Evolutionary conservation across 371 early-diverging fungal species (phyloP).

Genomic region (Mucor plumbeus): DNA sequence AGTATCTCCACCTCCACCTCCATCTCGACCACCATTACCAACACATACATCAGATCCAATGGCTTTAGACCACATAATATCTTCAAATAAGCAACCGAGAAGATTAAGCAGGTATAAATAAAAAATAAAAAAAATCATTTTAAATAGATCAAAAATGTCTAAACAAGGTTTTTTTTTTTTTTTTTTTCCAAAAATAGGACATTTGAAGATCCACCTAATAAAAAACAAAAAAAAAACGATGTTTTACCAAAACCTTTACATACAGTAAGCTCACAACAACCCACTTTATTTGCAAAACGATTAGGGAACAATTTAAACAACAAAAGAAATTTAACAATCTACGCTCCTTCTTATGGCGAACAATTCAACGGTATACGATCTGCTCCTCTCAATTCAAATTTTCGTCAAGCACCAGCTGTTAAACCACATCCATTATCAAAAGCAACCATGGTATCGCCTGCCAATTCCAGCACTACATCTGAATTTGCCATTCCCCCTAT

Average conservation of each 20-base stretch:
- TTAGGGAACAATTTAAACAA: constrained; percentile 28
- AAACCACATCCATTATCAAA: constrained; percentile 28
- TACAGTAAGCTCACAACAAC: constrained; percentile 44
- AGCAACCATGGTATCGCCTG: constrained; percentile 19
- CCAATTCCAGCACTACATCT: constrained; percentile 13
- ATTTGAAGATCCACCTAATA: constrained; percentile 21
- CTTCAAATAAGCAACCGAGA: constrained; percentile 10
- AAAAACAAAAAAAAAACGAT: constrained; percentile 15
- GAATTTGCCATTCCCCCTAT: constrained; percentile 57
- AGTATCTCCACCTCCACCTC: constrained; percentile 36
- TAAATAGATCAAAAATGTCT: too few relatives aligned
- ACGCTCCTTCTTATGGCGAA: constrained; percentile 61
- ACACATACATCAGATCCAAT: constrained; percentile 33
- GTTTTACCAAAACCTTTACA: constrained; percentile 42
- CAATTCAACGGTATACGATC: constrained; percentile 56
- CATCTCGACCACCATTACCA: constrained; percentile 15
- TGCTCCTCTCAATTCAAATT: constrained; percentile 62
- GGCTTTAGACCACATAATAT: constrained; percentile 32
- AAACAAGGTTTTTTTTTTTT: too few relatives aligned
- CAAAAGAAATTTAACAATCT: constrained; percentile 60
- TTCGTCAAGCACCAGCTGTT: constrained; percentile 24
- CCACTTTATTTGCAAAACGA: constrained; percentile 42
- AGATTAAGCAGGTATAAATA: constrained; percentile 39
- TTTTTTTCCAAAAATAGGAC: constrained; percentile 11
- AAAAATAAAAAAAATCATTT: background rate